Percentiles rank a stretch among this genome's conserved stretches.
Evolutionary conservation across 225 moss, liverwort and hornwort species (phyloP).

Genomic region (Polytrichum commune): DNA sequence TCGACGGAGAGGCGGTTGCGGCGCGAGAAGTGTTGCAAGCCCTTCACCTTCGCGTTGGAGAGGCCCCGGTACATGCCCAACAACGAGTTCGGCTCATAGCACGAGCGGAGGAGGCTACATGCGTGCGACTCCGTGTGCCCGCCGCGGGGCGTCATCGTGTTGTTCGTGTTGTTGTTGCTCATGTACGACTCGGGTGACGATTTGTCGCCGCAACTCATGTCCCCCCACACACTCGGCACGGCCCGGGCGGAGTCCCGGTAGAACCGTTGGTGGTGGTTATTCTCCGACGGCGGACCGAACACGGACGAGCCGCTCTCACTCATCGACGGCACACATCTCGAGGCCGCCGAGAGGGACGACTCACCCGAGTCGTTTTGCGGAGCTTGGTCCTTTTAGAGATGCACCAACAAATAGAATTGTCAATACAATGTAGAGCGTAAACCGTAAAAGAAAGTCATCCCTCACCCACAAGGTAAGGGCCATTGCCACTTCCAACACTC

Average conservation of each 20-base stretch:
- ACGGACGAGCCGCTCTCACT: slow-evolving; percentile 11
- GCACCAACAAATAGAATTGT: too few species aligned
- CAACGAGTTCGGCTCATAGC: slow-evolving; percentile 63
- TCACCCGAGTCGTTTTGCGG: slow-evolving; percentile 43
- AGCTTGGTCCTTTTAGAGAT: slow-evolving; percentile 30
- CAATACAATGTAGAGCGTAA: too few species aligned
- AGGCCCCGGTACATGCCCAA: slow-evolving; percentile 77
- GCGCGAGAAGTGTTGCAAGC: slow-evolving; percentile 61
- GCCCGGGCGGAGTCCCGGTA: too few species aligned
- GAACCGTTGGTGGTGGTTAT: too few species aligned
- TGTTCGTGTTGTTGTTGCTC: neutral
- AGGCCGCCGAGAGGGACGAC: slow-evolving; percentile 37
- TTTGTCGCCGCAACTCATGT: too few species aligned
- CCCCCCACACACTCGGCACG: too few species aligned
- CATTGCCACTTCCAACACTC: too few species aligned
- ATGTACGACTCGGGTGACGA: too few species aligned
- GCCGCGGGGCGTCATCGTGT: slow-evolving; percentile 35
- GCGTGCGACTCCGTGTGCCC: slow-evolving; percentile 44
- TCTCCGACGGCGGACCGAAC: slow-evolving; percentile 13
- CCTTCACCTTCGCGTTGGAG: slow-evolving; percentile 66
- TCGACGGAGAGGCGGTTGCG: slow-evolving; percentile 87
- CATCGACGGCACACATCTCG: slow-evolving; percentile 19
- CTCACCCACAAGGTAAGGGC: too few species aligned
- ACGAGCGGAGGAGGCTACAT: slow-evolving; percentile 38
- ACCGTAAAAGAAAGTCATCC: too few species aligned